Evolutionary conservation across 2,329 filamentous ascomycete genomes (phyloP), one percentile per base, ranked within the genome.

Genomic region (Ustilaginoidea virens): DNA sequence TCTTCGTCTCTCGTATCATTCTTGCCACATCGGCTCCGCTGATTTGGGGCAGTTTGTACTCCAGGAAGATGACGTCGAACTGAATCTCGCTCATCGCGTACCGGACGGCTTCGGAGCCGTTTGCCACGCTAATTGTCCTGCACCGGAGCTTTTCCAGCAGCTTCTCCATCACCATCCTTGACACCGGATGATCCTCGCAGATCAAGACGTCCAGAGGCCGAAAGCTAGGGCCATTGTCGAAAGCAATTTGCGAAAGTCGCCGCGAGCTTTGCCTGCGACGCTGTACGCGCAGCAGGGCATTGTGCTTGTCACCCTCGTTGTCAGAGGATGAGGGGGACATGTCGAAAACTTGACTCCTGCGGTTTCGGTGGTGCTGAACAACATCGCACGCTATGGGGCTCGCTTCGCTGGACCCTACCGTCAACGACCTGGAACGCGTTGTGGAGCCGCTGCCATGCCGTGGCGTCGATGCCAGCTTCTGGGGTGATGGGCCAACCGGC

Each of bases 141-240:
- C 90, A 98, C 20, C 83, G 79, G 20, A 96, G 62, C 55, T 96
- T 98, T 52, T 98, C 90, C 29, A 98, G 66, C 6, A 98, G 60
- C 43, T 92, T 90, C 48, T 98, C 90, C 87, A 98, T 96, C n/a
- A 98, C 87, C 61, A 98, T 75, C 14, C 87, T 73, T 5, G 90
- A 93, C 4, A 98, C 87, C 0, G 90, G 90, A 49, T 98, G 90
- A 45, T 98, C 90, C 55, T 98, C 90, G 48, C 90, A 96, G 29
- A 98, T 92, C 29, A 98, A 63, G 5, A 98, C 80, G 52, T 98
- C 90, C 29, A 98, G 57, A 2, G 90, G 85, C 17, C 90, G 71
- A 55, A 94, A 98, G 20, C 76, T 69, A 3, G 90, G 90, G 0
- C 79, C 79, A 30, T 87, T 85, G 23, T 79, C 69, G 21, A 92